Base-by-base conservation (phyloP, 2,329 filamentous ascomycete genomes). In the Hypoxylon sp. region DNA sequence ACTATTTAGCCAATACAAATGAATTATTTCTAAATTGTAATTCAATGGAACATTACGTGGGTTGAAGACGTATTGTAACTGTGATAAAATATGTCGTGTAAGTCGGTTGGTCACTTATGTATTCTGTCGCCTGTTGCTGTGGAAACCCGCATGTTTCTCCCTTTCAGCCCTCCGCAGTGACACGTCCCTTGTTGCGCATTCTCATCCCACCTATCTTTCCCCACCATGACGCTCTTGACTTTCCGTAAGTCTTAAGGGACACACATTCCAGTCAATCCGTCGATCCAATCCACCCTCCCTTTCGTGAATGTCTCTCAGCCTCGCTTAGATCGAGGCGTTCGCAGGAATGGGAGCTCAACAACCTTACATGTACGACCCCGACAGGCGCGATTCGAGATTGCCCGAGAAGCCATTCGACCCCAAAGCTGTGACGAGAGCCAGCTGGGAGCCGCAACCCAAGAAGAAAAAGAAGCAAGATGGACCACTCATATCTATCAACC, bases 401-500 rank as follows among this genome's bases (percentile, higher is more conserved):
- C 77, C 77, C 19, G 67, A 75, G 55, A 78, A 76, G 47, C 70
- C 71, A 14, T 79, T 73, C 80, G 94, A 98, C 75, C 94, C 95
- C 53, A 97, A 94, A 80, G 92, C 92, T 66, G 87, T 94, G 53
- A 94, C 94, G 22, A 87, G 94, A 77, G 92, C 93, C 69, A 95
- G 92, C 81, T 92, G 88, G 84, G 83, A 89, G 76, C 87, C 88
- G 11, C 87, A 88, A 59, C 83, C 87, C 44, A 84, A 81, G 26
- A 90, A 86, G 75, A 85, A 88, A 46, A 91, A 91, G 84, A 91
- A 92, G 84, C 87, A 85, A 48, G 85, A 92, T 58, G 94, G 94
- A 0, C 94, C 94, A 11, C 82, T 97, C 70, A 82, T 98, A 70
- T 87, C 91, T 66, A 92, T 97, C 84, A 96, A 97, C 79, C 87